Evolutionary conservation across 495 filamentous ascomycete species (phyloP).

Genomic region (Podospora comata): DNA sequence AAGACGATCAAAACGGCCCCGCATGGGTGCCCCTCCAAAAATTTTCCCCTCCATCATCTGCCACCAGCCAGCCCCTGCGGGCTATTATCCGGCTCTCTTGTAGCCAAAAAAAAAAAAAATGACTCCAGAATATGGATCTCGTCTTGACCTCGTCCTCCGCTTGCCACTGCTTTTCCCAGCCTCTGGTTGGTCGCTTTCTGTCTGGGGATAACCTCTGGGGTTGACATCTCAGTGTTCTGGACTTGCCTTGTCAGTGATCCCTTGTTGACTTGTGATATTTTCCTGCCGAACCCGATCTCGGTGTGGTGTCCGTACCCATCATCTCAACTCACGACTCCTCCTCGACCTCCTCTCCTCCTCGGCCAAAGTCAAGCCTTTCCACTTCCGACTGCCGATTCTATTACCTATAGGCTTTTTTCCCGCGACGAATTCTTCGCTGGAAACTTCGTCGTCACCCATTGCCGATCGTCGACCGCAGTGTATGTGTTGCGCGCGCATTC

Average conservation of each 20-base stretch:
- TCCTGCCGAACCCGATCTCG: slow-evolving; percentile 2
- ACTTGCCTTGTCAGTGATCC: slow-evolving; percentile 5
- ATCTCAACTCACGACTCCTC: not conserved
- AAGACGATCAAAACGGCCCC: slow-evolving; percentile 1
- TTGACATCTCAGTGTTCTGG: slow-evolving; percentile 5
- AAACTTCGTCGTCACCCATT: slow-evolving; percentile 1
- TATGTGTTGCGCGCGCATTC: not conserved
- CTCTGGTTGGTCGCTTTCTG: not conserved
- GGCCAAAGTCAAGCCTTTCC: not conserved
- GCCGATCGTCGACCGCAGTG: slow-evolving; percentile 1
- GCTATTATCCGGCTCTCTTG: slow-evolving; percentile 14
- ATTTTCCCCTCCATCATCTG: slow-evolving; percentile 12
- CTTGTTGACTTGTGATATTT: not conserved
- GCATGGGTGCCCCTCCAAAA: slow-evolving; percentile 14
- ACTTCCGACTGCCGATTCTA: not conserved
- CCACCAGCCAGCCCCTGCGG: not conserved
- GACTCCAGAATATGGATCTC: slow-evolving; percentile 17
- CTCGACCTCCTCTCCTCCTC: not conserved
- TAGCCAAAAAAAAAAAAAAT: slow-evolving; percentile 1
- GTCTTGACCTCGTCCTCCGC: slow-evolving; percentile 10
- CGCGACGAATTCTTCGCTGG: slow-evolving; percentile 1
- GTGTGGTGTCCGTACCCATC: not conserved
- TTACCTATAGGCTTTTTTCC: not conserved
- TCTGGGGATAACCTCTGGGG: slow-evolving; percentile 7
- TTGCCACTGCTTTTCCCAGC: slow-evolving; percentile 18